Base-by-base conservation (phyloP, 2,329 filamentous ascomycete genomes). In the Trichophyton benhamiae region DNA sequence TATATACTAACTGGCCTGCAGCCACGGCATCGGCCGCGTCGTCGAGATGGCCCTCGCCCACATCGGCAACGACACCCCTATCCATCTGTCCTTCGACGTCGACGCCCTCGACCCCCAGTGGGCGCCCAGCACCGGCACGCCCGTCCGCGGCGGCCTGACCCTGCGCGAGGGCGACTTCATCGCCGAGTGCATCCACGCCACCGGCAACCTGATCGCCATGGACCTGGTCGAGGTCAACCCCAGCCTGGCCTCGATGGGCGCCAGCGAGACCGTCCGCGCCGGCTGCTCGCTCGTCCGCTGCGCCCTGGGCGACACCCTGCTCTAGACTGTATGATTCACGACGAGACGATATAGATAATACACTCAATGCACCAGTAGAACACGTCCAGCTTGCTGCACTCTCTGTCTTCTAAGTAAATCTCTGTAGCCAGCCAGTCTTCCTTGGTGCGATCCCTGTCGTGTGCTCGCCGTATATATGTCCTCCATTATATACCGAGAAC, bases 21-120 rank as follows among this genome's bases (percentile, higher is more conserved):
- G 89, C 60, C 82, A 97, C 72, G 94, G 94, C 55, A 99, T 99
- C 69, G 94, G 94, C 61, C 87, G 87, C 66, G 90, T 99, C 66
- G 91, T 99, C 78, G 94, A 97, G 71, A 95, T 96, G 92, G 92
- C 92, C n/a, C 82, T 99, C 60, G 92, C 87, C 36, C 91, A 96
- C 79, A 95, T 97, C 67, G 94, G 94, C 68, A 84, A 80, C 70
- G 94, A 97, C 73, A 96, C 91, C 0, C 94, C 94, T 48, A 96
- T 99, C 71, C 94, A 99, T 75, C 83, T 99, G 63, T 95, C 90
- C 42, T 97, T 99, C 70, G 94, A 99, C 72, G 90, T 99, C 67
- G 94, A 99, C 74, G 94, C 91, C 25, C 82, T 97, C 63, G 94
- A 99, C 74, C 94, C 94, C 30, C 87, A 91, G 82, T 96, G 90